Conservation (phyloP, 192 early-diverging fungal species). For the Dissophora globulifera region DNA sequence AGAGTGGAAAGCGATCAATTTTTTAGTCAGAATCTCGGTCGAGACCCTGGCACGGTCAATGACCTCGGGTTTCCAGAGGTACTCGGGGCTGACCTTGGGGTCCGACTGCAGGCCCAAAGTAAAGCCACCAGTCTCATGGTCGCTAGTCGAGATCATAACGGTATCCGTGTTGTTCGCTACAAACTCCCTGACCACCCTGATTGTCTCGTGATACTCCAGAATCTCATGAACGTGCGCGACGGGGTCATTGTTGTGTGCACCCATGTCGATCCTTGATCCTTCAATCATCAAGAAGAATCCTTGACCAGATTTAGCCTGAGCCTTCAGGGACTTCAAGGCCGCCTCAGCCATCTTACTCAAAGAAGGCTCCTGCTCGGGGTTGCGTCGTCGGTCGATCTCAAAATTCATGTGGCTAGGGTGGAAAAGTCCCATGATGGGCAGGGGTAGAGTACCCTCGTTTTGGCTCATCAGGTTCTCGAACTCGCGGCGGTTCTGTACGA, state of each 20-base stretch:
- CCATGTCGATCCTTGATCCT: constrained; percentile 96
- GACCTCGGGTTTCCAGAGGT: constrained; percentile 83
- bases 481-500: constrained; percentile 62
- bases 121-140: constrained; percentile 99
- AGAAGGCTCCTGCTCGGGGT: constrained; percentile 69
- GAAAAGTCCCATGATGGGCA: constrained; percentile 85
- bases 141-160: constrained; percentile 88
- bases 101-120: constrained; percentile 80
- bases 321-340: constrained; percentile 80
- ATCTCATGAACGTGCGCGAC: constrained; percentile 94
- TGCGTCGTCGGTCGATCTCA: constrained; percentile 80
- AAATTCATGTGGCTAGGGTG: constrained; percentile 91
- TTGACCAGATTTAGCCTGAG: constrained; percentile 50
- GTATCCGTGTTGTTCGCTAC: constrained; percentile 85
- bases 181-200: constrained; percentile 78
- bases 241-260: constrained; percentile 95
- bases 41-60: constrained; percentile 77
- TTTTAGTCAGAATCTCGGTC: constrained; percentile 62
- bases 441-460: constrained; percentile 11
- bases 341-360: constrained; percentile 86
- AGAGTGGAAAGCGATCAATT: constrained; percentile 52
- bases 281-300: constrained; percentile 99
- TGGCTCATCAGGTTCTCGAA: constrained; percentile 68
- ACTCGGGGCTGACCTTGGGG: constrained; percentile 82
- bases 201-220: constrained; percentile 84